Evolutionary conservation across 257 asterid genomes (phyloP).

Genomic region (Plantago elongata): DNA sequence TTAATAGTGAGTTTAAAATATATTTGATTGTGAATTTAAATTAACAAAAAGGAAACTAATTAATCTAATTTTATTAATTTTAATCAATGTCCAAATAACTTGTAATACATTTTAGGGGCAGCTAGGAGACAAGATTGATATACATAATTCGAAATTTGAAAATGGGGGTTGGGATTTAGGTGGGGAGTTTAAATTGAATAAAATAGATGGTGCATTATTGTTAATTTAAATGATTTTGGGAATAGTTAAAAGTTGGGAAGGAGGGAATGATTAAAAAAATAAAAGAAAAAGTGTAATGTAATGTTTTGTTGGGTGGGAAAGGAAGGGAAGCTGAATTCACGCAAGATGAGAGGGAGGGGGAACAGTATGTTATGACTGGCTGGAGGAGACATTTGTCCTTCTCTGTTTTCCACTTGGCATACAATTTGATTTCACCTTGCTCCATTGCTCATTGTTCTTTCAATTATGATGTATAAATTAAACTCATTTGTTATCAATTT

Average conservation of each 20-base stretch:
- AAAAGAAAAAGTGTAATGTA: neutral
- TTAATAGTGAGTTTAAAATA: too few species aligned
- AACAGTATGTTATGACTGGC: constrained; percentile 2
- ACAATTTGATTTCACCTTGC: neutral
- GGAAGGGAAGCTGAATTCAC: constrained; percentile 19
- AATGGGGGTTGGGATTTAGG: neutral
- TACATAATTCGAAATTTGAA: neutral
- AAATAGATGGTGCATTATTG: neutral
- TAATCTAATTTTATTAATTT: too few species aligned
- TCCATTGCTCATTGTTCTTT: neutral
- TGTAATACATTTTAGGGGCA: constrained; percentile 28
- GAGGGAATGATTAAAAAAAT: neutral
- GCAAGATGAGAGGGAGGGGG: constrained; percentile 12
- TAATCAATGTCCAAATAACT: too few species aligned
- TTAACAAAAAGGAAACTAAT: too few species aligned
- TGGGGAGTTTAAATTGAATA: neutral
- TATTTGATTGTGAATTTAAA: too few species aligned
- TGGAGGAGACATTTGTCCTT: constrained; percentile 29
- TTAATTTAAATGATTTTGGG: too few species aligned
- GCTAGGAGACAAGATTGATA: neutral
- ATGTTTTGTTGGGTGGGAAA: constrained; percentile 21
- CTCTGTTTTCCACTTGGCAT: constrained; percentile 29
- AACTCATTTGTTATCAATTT: too few species aligned
- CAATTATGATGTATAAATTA: too few species aligned
- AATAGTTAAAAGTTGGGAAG: neutral